These are phyloP conservation scores for Hygrocybe coccinea DNA, from an alignment of 768 basidiomycete genomes.

Conservation along the genomic window DNA sequence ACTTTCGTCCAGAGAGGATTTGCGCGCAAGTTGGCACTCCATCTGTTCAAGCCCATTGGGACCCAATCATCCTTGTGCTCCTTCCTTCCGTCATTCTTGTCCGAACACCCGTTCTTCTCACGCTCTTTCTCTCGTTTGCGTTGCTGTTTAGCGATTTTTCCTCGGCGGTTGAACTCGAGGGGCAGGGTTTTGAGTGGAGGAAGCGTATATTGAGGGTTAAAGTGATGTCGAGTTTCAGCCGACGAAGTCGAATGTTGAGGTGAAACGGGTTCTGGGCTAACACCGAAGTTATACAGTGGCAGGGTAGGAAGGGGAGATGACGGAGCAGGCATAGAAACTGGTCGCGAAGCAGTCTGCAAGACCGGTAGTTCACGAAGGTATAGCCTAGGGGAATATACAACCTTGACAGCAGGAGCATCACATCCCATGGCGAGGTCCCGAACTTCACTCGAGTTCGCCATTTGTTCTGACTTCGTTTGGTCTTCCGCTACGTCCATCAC, in stretches of 20 bases:
- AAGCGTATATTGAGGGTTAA: slow-evolving; percentile 41
- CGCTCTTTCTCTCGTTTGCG: slow-evolving; percentile 48
- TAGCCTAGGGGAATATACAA: not conserved
- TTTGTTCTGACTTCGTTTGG: not conserved
- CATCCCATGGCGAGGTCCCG: not conserved
- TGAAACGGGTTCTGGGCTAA: slow-evolving; percentile 15
- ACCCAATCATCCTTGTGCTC: slow-evolving; percentile 51
- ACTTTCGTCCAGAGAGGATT: slow-evolving; percentile 75
- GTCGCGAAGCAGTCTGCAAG: not conserved
- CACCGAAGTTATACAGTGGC: slow-evolving; percentile 30
- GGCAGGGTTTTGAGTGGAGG: slow-evolving; percentile 49
- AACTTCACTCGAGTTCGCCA: not conserved
- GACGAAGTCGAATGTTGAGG: slow-evolving; percentile 9
- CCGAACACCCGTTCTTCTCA: slow-evolving; percentile 38
- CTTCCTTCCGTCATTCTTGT: slow-evolving; percentile 37
- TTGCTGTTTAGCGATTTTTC: slow-evolving; percentile 41
- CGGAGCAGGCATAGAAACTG: slow-evolving; percentile 31
- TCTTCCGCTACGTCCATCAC: not conserved
- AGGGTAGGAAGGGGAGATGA: slow-evolving; percentile 28
- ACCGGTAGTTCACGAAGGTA: not conserved
- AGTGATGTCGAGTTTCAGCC: slow-evolving; percentile 22
- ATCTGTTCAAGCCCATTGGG: slow-evolving; percentile 62
- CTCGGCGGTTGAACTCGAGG: slow-evolving; percentile 45
- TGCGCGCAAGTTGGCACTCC: slow-evolving; percentile 68
- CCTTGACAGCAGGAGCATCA: not conserved